Base-by-base conservation (phyloP, 345 rosid genomes). In the Nasturtium officinale region DNA sequence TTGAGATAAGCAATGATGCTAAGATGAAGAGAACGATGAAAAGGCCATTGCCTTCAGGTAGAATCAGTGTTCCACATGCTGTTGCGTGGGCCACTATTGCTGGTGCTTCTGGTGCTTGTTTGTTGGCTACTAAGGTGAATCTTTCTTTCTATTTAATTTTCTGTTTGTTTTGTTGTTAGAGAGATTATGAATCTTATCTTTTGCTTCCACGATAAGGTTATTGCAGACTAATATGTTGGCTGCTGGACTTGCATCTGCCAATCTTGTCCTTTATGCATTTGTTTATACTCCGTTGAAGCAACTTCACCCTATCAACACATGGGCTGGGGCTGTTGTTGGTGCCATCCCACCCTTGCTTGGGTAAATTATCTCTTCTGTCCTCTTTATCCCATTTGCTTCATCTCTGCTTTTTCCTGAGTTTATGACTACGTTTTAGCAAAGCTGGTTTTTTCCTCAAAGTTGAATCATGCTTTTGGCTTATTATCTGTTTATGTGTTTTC, bases 301-400 rank as follows among this genome's bases (percentile, higher is more conserved):
- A 82, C 83, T 89, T 83, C 99, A 95, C 81, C 98, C 98, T 18
- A 84, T 87, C 65, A 91, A 95, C 79, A 91, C 99, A 28, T 95
- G 98, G 98, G 97, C 91, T 71, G 99, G 98, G 20, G 99, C 98
- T 52, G 82, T 95, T 82, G 98, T 95, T 61, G 99, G 98, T 65
- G 99, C 99, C 20, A 90, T 95, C 78, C 99, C 99, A 3, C 97
- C 99, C 15, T 90, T 95, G 69, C 84, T 95, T 48, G 99, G 99
- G 99, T 95, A 88, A 75, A 47, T 42, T 5, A 33, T 71, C 4
- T 6, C 37, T 79, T 76, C n/a, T 7, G 26, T n/a, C 57, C 30
- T 67, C 55, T 67, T 32, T 58, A 16, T 37, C 71, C 60, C 12
- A 23, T 61, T 74, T 33, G 6, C 13, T 81, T 67, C 74, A 42